A percentile compares a stretch with the other conserved stretches of the same genome.
Conservation (phyloP, 345 rosid genomes). For the Isatis tinctoria region DNA sequence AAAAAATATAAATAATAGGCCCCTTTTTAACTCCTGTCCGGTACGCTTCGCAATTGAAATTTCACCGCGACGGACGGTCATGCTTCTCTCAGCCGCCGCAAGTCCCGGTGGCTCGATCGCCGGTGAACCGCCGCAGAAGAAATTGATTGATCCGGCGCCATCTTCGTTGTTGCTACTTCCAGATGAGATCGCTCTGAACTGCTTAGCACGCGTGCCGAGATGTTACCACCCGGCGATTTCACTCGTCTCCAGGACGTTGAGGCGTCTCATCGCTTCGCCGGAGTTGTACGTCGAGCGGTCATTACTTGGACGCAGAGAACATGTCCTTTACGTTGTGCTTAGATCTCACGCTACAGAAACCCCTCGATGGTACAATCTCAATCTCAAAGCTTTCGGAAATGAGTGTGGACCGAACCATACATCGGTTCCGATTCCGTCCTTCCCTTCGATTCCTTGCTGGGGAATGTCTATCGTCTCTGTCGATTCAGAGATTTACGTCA, state of each 20-base stretch:
- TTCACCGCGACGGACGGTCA: neutral
- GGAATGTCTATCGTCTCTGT: slow-evolving; percentile 13
- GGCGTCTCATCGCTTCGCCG: slow-evolving; percentile 12
- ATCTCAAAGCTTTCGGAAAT: neutral
- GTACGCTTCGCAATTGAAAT: neutral
- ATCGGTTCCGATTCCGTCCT: slow-evolving; percentile 11
- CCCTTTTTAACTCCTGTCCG: neutral
- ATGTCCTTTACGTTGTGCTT: neutral
- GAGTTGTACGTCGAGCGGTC: slow-evolving; percentile 7
- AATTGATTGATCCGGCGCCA: neutral
- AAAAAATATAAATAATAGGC: neutral
- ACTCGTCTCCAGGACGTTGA: slow-evolving; percentile 13
- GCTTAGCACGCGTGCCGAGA: slow-evolving; percentile 20
- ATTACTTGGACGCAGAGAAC: neutral
- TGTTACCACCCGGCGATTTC: slow-evolving; percentile 15
- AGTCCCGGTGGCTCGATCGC: neutral
- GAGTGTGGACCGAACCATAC: neutral
- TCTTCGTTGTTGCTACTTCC: neutral
- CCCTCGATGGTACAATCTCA: slow-evolving; percentile 20
- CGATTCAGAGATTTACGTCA: neutral
- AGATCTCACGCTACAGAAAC: slow-evolving; percentile 8
- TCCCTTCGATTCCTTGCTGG: slow-evolving; percentile 24
- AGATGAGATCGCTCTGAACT: neutral
- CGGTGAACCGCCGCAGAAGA: neutral
- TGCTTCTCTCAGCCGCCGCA: neutral